Base-by-base conservation (phyloP, 2,329 filamentous ascomycete species). In the Fonsecaea pugnacius region DNA sequence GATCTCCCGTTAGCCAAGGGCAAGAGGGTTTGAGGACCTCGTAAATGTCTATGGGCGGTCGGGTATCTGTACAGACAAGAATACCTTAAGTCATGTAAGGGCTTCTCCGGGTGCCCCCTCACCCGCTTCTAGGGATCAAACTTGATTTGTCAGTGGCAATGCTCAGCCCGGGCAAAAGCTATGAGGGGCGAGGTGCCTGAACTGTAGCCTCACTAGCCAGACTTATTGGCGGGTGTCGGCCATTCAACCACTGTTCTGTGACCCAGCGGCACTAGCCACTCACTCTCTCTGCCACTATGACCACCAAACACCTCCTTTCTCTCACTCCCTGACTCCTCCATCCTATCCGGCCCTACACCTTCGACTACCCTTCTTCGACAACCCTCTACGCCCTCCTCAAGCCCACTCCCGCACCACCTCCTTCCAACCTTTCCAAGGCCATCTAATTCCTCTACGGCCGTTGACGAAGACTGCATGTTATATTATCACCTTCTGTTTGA, bases 291-390 rank as follows among this genome's bases (percentile, higher is more conserved):
- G 51, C n/a, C 51, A 52, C 48, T 12, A 14, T 30, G 24, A 52
- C 51, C 51, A 4, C 27, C 51, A 30, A 53, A 53, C 16, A 30
- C 51, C 51, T 53, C 51, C 51, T 53, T 53, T 36, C 51, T 53
- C 33, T 53, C 27, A 24, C 51, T 53, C 51, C 43, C 43, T 48
- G 43, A 24, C 18, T 27, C 40, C 40, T 46, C 43, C 43, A 48
- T 24, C 16, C 43, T 38, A 27, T 48, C 9, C 43, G 18, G 9
- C 43, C 50, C 50, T 53, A 12, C 27, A 32, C 27, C 16, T 53
- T 53, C 51, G 27, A 50, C 35, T 35, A 36, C 33, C 50, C 35
- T 24, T 48, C 48, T 24, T 33, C 50, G 18, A 27, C 58, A 33
- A 38, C 32, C 30, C 33, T 30, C 33, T 27, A 24, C 32, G 35